These are phyloP conservation scores for Lenwebbia sp. DNA, from an alignment of 345 rosid genomes.

Conservation along the genomic window DNA sequence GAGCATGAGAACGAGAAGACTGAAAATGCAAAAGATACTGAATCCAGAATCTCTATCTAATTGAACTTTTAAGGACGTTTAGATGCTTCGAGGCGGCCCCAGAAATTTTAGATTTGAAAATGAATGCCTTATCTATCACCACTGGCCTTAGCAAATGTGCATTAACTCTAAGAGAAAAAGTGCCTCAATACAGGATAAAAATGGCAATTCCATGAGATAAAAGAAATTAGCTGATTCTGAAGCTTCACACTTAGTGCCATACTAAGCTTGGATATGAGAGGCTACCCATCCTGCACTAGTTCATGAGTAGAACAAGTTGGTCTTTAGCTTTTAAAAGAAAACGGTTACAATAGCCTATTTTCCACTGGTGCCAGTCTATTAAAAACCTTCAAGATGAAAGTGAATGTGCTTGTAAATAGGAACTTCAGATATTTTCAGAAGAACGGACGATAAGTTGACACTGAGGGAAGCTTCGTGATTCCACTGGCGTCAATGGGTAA, in stretches of 20 bases:
- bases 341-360: background rate
- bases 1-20: background rate
- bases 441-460: constrained; percentile 24
- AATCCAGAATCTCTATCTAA: background rate
- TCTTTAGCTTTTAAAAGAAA: background rate
- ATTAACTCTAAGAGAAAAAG: background rate
- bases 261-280: background rate
- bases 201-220: background rate
- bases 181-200: background rate
- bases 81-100: background rate
- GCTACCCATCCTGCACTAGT: background rate
- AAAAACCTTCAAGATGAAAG: background rate
- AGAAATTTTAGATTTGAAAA: too few relatives aligned
- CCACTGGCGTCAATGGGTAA: constrained; percentile 33
- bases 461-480: constrained; percentile 24
- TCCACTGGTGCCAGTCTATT: background rate
- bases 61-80: background rate
- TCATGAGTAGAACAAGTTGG: background rate
- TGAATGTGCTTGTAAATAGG: background rate
- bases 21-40: background rate
- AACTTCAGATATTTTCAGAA: constrained; percentile 8
- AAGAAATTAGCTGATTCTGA: background rate
- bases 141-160: background rate
- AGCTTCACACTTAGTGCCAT: background rate
- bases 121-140: background rate